Percentiles rank a stretch among this genome's conserved stretches.
Evolutionary conservation across 108 stramenopile species (phyloP).

Genomic region (Stephanodiscus triporus): DNA sequence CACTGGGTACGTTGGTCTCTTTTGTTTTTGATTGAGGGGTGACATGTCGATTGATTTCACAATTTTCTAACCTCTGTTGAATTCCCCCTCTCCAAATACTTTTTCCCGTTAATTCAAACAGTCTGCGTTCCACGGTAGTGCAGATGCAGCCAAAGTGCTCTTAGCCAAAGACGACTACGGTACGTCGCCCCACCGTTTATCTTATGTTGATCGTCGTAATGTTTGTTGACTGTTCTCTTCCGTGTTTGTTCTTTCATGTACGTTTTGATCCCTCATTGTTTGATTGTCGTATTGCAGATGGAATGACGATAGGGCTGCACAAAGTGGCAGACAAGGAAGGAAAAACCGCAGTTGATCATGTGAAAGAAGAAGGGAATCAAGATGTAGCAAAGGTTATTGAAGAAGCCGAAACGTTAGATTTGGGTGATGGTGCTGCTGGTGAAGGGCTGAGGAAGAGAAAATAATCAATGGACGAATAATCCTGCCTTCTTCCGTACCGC

Average conservation of each 20-base stretch:
- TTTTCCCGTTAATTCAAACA: background rate
- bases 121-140: constrained; percentile 81
- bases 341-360: constrained; percentile 73
- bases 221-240: no score
- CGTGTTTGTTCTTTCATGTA: no score
- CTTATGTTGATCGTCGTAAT: no score
- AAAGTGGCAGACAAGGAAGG: constrained; percentile 83
- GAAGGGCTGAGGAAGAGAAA: constrained; percentile 52
- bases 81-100: background rate
- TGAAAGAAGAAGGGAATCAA: constrained; percentile 72
- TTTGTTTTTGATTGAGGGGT: background rate
- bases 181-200: no score
- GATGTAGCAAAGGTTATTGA: constrained; percentile 73
- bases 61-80: constrained; percentile 5
- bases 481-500: background rate
- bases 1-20: constrained; percentile 64
- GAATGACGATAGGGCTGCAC: constrained; percentile 52
- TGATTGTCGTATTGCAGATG: no score
- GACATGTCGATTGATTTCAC: background rate
- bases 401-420: constrained; percentile 23
- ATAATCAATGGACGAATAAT: constrained; percentile 1
- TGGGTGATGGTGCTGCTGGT: constrained; percentile 23
- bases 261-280: no score
- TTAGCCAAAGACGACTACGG: constrained; percentile 31
- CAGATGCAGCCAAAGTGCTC: constrained; percentile 72